Conservation (phyloP, 352 stramenopile genomes). For the Phytopythium litorale region DNA sequence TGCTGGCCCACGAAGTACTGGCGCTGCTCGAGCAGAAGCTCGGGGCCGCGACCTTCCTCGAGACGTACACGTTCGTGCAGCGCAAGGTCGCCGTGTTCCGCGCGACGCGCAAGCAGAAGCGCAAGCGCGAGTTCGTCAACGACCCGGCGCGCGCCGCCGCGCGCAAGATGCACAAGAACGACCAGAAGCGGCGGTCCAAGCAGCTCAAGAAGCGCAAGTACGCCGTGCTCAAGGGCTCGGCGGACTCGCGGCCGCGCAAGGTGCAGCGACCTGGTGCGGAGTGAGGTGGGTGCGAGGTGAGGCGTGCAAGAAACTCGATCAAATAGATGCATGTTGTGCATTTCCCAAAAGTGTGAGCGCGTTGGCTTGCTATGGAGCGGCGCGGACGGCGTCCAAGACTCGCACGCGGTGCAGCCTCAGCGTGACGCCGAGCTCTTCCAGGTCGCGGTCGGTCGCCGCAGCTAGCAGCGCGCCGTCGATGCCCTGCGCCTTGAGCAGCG, state of each 20-base stretch:
- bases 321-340: slow-evolving; percentile 5
- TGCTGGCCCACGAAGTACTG: slow-evolving; percentile 84
- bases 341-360: neutral
- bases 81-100: slow-evolving; percentile 71
- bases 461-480: slow-evolving; percentile 63
- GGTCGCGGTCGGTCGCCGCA: slow-evolving; percentile 48
- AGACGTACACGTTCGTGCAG: slow-evolving; percentile 85
- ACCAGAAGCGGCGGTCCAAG: slow-evolving; percentile 76
- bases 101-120: slow-evolving; percentile 67
- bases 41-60: slow-evolving; percentile 62
- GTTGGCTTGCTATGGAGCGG: neutral
- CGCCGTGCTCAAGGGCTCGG: slow-evolving; percentile 79
- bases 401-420: slow-evolving; percentile 71
- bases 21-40: slow-evolving; percentile 81
- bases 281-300: slow-evolving; percentile 8
- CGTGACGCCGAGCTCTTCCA: slow-evolving; percentile 63
- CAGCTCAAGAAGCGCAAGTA: slow-evolving; percentile 89
- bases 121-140: slow-evolving; percentile 71
- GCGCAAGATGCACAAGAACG: slow-evolving; percentile 85
- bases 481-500: slow-evolving; percentile 35
- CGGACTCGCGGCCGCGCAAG: slow-evolving; percentile 42
- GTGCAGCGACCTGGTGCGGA: slow-evolving; percentile 56
- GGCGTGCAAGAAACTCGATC: neutral
- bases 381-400: slow-evolving; percentile 42
- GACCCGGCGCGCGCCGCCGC: slow-evolving; percentile 69